phyloP scores from a whole-genome alignment of 2,329 filamentous ascomycete genomes.

The Stachybotrys elegans region DNA sequence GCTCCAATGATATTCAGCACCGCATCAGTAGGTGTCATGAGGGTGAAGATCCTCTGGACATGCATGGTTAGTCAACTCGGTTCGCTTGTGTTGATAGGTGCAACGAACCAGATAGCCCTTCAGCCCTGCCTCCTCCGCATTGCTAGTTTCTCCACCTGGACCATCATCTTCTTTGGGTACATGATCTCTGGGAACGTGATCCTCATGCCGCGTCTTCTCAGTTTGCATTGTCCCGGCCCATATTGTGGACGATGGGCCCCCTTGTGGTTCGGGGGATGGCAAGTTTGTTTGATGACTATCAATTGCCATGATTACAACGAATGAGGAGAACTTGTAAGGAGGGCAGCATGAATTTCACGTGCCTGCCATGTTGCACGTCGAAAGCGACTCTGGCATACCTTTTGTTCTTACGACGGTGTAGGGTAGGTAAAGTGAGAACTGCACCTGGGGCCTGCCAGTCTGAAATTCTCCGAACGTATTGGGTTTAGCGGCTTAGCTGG shows the following conservation, averaged over 20 bases:
- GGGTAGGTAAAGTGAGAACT: neutral
- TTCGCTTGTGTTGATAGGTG: neutral
- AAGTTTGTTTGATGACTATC: neutral
- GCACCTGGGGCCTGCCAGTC: neutral
- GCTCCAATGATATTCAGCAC: conserved; percentile 2
- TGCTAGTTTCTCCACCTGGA: neutral
- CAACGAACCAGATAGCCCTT: neutral
- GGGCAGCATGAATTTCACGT: too few species aligned
- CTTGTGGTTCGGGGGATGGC: neutral
- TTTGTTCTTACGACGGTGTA: neutral
- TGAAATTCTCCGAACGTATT: neutral
- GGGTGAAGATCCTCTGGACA: conserved; percentile 4
- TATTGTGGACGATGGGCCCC: neutral
- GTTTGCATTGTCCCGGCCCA: too few species aligned
- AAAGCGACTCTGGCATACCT: neutral
- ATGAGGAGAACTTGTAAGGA: neutral
- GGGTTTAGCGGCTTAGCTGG: neutral
- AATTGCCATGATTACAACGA: neutral
- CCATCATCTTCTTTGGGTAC: too few species aligned
- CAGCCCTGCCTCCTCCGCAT: neutral
- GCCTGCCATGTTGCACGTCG: neutral
- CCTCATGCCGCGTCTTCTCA: neutral
- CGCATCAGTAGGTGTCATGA: neutral
- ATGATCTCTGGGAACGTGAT: neutral
- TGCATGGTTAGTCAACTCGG: neutral